Evolutionary conservation across 2,329 filamentous ascomycete genomes (phyloP), one percentile per base, ranked within the genome.

Genomic region (Exophiala dermatitidis): DNA sequence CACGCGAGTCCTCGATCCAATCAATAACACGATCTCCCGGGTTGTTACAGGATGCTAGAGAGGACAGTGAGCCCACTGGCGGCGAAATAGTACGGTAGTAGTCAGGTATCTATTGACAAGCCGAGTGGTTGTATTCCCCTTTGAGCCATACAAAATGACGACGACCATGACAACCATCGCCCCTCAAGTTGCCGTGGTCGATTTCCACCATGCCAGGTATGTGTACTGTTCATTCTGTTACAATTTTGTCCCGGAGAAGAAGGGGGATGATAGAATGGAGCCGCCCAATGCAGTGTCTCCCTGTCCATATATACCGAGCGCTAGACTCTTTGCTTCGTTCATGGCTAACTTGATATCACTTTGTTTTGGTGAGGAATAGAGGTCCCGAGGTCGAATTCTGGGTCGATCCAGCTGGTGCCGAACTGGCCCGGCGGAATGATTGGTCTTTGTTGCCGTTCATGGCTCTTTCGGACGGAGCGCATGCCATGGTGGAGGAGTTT

Each of bases 391-490:
- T 97, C 52, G 90, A 97, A 74, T 81, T 79, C 64, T 97, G 91
- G 87, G 88, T 95, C 67, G 90, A 89, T 57, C 81, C 73, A 33
- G 74, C 84, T 19, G 83, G 90, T 62, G 86, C 83, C 50, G 90
- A 96, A 70, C 89, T 91, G 7, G 86, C 86, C 2, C 76, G 72
- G 43, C 86, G 90, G 54, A 91, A 94, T 72, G 88, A 93, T 67
- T 98, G 93, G 93, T 79, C 84, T 30, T 71, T 96, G 62, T 77
- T 98, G 57, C 90, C 93, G 0, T 98, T 98, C 70, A 96, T 97
- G 88, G 93, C 93, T 29, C 73, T 98, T 65, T 93, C 88, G 53
- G 93, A 98, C 68, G 93, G 93, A 49, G 93, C 93, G 50, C 93
- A 98, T 76, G 84, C 90, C 84, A 93, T 77, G 73, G 86, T 85